Evolutionary conservation across 2,329 filamentous ascomycete genomes (phyloP), one percentile per base, ranked within the genome.

Genomic region (Intubia oerlemansii): DNA sequence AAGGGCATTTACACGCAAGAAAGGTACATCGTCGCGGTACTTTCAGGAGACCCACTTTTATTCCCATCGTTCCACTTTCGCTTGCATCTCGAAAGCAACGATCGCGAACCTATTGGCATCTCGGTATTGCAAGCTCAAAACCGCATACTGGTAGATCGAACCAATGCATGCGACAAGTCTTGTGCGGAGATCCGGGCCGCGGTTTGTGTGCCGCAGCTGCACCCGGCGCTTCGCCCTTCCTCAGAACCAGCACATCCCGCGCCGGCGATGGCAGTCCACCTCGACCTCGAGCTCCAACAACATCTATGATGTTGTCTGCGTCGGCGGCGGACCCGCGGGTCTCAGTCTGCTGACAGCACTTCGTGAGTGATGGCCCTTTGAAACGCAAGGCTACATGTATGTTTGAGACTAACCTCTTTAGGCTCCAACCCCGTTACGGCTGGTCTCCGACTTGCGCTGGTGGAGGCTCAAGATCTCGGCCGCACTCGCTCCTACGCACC

Each of bases 261-360:
- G 36, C 47, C 10, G 41, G 50, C 9, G 39, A 10, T 32, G 33
- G 33, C 30, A 32, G 12, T 29, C 33, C 8, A 32, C 29, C 3
- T 7, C 25, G 5, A 17, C 20, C 4, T 5, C 27, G 1, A n/a
- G 17, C 3, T 41, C 45, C 29, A 67, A 70, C 9, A 78, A 90
- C 38, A 71, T 92, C 42, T 93, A 88, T 56, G 82, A 92, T 63
- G 76, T 92, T 18, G 80, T 92, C 36, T 88, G 81, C 42, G 76
- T 92, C 30, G 82, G 82, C 35, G 84, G 82, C 36, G 82, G 84
- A 5, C 82, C 84, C 15, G 82, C 82, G 25, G 85, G 85, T 31
- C 59, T 98, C 33, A 90, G 81, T 43, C 63, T 90, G 18, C 54
- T 84, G 32, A 66, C 77, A 34, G 75, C 78, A 39, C 59, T 88